A percentile compares a stretch with the other conserved stretches of the same genome.
These are phyloP conservation scores for Lipomyces lipofer DNA, from an alignment of 805 yeast species.

Conservation along the genomic window DNA sequence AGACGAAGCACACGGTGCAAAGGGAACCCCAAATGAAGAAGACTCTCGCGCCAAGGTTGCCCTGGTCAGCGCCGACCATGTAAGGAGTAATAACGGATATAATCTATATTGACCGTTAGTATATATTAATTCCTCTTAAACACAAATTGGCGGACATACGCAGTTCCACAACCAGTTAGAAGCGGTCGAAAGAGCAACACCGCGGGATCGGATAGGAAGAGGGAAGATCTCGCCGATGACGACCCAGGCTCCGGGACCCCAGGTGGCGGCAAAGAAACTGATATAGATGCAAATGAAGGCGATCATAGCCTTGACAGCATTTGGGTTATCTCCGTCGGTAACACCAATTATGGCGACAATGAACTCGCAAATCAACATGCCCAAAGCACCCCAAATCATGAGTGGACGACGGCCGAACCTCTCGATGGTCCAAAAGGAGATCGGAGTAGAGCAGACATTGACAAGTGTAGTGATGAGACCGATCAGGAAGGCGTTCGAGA, in stretches of 20 bases:
- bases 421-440: constrained; percentile 79
- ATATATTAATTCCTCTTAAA: no score
- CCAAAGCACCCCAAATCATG: constrained; percentile 67
- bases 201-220: constrained; percentile 69
- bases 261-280: constrained; percentile 54
- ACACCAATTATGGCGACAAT: constrained; percentile 68
- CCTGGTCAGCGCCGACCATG: constrained; percentile 65
- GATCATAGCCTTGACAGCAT: constrained; percentile 52
- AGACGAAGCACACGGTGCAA: constrained; percentile 25
- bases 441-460: constrained; percentile 75
- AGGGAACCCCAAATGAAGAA: constrained; percentile 74
- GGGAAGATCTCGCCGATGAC: constrained; percentile 63
- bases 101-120: not conserved
- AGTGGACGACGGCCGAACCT: constrained; percentile 74
- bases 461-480: constrained; percentile 80
- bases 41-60: constrained; percentile 62
- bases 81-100: constrained; percentile 75
- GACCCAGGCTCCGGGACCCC: constrained; percentile 71
- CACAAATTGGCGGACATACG: constrained; percentile 37
- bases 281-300: constrained; percentile 55
- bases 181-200: constrained; percentile 68
- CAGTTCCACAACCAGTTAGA: constrained; percentile 80
- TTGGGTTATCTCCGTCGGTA: constrained; percentile 43
- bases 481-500: constrained; percentile 63
- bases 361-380: constrained; percentile 67